Evolutionary conservation across 2,329 filamentous ascomycete species (phyloP).

Genomic region (Zalaria obscura): DNA sequence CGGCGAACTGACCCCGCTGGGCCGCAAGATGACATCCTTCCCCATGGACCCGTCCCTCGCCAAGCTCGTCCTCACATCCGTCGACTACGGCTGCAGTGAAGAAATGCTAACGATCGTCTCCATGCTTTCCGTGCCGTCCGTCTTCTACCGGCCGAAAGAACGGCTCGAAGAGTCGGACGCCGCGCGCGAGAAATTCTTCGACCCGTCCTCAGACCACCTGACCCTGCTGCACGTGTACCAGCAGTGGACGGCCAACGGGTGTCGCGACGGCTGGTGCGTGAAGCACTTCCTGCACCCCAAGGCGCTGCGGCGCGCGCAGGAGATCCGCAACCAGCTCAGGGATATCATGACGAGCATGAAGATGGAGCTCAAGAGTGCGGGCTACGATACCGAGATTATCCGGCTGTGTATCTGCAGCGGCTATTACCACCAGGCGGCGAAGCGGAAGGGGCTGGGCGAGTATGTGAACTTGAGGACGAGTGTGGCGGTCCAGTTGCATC

Average conservation of each 20-base stretch:
- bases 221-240: constrained; percentile 92
- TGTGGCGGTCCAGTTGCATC: constrained; percentile 86
- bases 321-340: constrained; percentile 82
- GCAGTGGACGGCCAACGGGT: constrained; percentile 86
- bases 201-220: constrained; percentile 91
- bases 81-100: constrained; percentile 75
- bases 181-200: constrained; percentile 94
- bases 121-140: constrained; percentile 91
- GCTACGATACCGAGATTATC: constrained; percentile 93
- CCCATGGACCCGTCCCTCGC: constrained; percentile 95
- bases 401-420: constrained; percentile 94
- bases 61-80: constrained; percentile 84
- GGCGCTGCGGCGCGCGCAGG: constrained; percentile 75
- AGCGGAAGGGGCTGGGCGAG: constrained; percentile 90
- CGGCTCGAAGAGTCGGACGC: constrained; percentile 92
- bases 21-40: constrained; percentile 88
- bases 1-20: constrained; percentile 76
- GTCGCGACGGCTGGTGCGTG: constrained; percentile 81
- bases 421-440: constrained; percentile 95
- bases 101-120: constrained; percentile 98
- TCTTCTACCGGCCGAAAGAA: constrained; percentile 95
- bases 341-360: constrained; percentile 94
- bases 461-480: constrained; percentile 94
- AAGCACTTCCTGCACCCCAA: constrained; percentile 95
- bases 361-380: constrained; percentile 75